phyloP scores from a whole-genome alignment of 2,329 filamentous ascomycete species.

The Paraphaeosphaeria minitans region DNA sequence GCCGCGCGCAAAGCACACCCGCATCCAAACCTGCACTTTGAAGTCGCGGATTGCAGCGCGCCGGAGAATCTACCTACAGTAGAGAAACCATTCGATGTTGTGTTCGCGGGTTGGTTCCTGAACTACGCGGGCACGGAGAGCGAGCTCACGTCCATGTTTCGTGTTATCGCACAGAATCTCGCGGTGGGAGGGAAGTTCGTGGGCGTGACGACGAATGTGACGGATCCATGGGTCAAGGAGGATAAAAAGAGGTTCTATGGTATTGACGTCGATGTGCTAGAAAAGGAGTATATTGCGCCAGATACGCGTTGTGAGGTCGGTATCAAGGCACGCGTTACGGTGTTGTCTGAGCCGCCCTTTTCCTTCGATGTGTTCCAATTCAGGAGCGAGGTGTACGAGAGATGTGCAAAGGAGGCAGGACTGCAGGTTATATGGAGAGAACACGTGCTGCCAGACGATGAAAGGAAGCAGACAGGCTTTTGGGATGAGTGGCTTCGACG shows the following conservation, averaged over 20 bases:
- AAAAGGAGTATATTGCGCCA: conserved; percentile 24
- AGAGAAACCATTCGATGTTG: conserved; percentile 24
- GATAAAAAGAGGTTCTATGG: conserved; percentile 32
- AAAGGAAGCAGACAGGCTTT: conserved; percentile 25
- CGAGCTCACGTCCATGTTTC: conserved; percentile 31
- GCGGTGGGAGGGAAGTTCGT: conserved; percentile 23
- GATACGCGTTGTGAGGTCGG: conserved; percentile 23
- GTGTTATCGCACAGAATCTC: conserved; percentile 27
- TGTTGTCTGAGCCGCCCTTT: conserved; percentile 22
- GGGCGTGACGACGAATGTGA: conserved; percentile 32
- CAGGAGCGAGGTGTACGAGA: conserved; percentile 31
- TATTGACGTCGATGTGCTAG: conserved; percentile 27
- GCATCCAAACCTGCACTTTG: conserved; percentile 26
- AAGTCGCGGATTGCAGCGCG: conserved; percentile 32
- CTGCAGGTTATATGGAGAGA: conserved; percentile 29
- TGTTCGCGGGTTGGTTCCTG: conserved; percentile 40
- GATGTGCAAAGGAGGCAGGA: conserved; percentile 28
- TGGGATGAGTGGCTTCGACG: conserved; percentile 30
- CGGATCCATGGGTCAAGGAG: conserved; percentile 21
- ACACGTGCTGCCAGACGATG: conserved; percentile 31
- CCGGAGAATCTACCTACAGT: conserved; percentile 6
- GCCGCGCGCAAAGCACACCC: conserved; percentile 28
- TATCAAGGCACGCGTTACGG: conserved; percentile 27
- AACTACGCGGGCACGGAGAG: conserved; percentile 35
- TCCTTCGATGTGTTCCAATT: conserved; percentile 38